A percentile compares a stretch with the other conserved stretches of the same genome.
These are phyloP conservation scores for Debaryomyces maramus DNA, from an alignment of 805 yeast genomes.

Conservation along the genomic window DNA sequence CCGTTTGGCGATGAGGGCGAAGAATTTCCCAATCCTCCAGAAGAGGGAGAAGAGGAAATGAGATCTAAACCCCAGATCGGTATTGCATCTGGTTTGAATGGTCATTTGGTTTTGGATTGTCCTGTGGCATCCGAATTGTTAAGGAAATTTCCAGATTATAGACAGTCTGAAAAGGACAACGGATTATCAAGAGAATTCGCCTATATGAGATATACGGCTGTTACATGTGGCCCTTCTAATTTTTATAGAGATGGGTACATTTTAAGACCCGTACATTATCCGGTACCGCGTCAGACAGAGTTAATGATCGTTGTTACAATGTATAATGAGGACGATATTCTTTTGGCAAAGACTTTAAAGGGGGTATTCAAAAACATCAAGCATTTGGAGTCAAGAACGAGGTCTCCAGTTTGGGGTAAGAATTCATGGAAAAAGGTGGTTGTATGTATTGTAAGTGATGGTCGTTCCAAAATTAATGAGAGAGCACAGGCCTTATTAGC, in stretches of 20 bases:
- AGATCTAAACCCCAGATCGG: slow-evolving; percentile 35
- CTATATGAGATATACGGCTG: slow-evolving; percentile 63
- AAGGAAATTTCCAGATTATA: slow-evolving; percentile 42
- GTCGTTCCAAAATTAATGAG: slow-evolving; percentile 64
- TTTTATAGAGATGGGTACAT: slow-evolving; percentile 56
- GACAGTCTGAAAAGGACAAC: slow-evolving; percentile 32
- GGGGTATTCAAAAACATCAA: slow-evolving; percentile 66
- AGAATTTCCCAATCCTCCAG: slow-evolving; percentile 32
- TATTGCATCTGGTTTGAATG: slow-evolving; percentile 38
- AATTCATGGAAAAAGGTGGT: slow-evolving; percentile 62
- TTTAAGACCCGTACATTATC: slow-evolving; percentile 56
- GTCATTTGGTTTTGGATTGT: slow-evolving; percentile 48
- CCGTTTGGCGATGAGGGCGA: slow-evolving; percentile 31
- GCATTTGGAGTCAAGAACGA: slow-evolving; percentile 49
- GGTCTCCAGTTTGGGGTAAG: slow-evolving; percentile 50
- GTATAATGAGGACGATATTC: slow-evolving; percentile 65
- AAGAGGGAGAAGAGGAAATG: slow-evolving; percentile 31
- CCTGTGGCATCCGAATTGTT: slow-evolving; percentile 47
- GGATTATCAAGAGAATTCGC: slow-evolving; percentile 55
- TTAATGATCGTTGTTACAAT: slow-evolving; percentile 62
- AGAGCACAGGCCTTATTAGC: slow-evolving; percentile 63
- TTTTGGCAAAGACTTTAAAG: slow-evolving; percentile 60
- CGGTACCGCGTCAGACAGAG: slow-evolving; percentile 55
- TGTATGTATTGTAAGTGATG: slow-evolving; percentile 64
- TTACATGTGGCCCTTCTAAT: slow-evolving; percentile 69